A percentile compares a stretch with the other conserved stretches of the same genome.
These are phyloP conservation scores for Batkoa obscura DNA, from an alignment of 371 early-diverging fungal genomes.

Conservation along the genomic window DNA sequence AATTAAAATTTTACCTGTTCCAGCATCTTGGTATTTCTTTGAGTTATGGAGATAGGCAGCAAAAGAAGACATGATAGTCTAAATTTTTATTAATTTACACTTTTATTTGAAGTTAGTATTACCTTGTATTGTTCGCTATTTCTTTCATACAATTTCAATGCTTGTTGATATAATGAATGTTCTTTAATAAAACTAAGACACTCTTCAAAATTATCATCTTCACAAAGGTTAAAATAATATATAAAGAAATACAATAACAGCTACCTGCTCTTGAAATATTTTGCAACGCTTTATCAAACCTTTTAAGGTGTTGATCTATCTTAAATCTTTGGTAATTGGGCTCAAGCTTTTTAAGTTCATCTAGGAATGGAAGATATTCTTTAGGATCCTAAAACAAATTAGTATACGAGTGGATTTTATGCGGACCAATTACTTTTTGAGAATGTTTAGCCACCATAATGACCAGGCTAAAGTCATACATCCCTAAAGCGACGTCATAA, in stretches of 20 bases:
- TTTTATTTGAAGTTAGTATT: too few relatives aligned
- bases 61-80: too few relatives aligned
- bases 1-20: neutral
- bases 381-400: too few relatives aligned
- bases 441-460: constrained; percentile 88
- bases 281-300: constrained; percentile 41
- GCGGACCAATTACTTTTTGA: too few relatives aligned
- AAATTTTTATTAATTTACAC: too few relatives aligned
- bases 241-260: neutral
- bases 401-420: too few relatives aligned
- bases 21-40: neutral
- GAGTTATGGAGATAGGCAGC: neutral
- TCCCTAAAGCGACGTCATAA: constrained; percentile 80
- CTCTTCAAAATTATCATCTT: too few relatives aligned
- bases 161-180: constrained; percentile 40
- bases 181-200: constrained; percentile 33
- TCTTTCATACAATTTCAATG: constrained; percentile 37
- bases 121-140: constrained; percentile 15
- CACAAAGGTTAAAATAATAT: too few relatives aligned
- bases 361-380: constrained; percentile 81
- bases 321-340: constrained; percentile 57
- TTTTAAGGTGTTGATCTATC: constrained; percentile 72
- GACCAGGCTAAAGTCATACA: constrained; percentile 83
- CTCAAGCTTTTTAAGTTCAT: constrained; percentile 51
- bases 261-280: constrained; percentile 44